Percentiles rank a stretch among this genome's conserved stretches.
Conservation (phyloP, 2,329 filamentous ascomycete genomes). For the Xylariaceae sp. region DNA sequence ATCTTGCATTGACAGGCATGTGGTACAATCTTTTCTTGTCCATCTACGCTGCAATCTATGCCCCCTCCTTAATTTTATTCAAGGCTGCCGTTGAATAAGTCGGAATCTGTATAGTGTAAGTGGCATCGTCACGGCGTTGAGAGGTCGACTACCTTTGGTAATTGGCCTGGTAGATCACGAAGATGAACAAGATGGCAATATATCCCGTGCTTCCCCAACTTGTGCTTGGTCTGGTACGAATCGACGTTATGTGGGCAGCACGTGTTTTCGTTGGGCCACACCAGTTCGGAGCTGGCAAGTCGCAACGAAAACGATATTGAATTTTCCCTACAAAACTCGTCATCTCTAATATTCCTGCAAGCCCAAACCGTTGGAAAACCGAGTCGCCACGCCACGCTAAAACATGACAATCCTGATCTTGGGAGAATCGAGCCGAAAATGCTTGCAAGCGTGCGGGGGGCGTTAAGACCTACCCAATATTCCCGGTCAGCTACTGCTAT, state of each 20-base stretch:
- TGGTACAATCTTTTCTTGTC: background rate
- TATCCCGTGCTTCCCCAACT: slow-evolving; percentile 17
- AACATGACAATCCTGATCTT: slow-evolving; percentile 2
- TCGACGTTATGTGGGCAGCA: slow-evolving; percentile 7
- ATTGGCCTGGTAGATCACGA: slow-evolving; percentile 14
- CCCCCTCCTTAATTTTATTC: slow-evolving; percentile 1
- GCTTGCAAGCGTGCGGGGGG: background rate
- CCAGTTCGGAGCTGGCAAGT: slow-evolving; percentile 13
- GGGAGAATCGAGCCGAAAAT: background rate
- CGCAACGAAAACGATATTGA: slow-evolving; percentile 13
- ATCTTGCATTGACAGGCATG: slow-evolving; percentile 1
- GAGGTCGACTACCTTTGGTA: slow-evolving; percentile 1
- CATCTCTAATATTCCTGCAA: slow-evolving; percentile 13
- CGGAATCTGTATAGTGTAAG: slow-evolving; percentile 9
- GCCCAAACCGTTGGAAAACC: slow-evolving; percentile 23
- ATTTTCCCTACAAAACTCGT: slow-evolving; percentile 18
- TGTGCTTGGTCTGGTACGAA: slow-evolving; percentile 12
- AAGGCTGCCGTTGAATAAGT: slow-evolving; percentile 2
- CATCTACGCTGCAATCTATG: background rate
- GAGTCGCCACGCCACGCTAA: slow-evolving; percentile 11
- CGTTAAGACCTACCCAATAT: background rate
- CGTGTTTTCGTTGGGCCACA: slow-evolving; percentile 18
- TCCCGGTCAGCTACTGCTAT: background rate
- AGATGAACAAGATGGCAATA: slow-evolving; percentile 2
- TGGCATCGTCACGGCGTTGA: slow-evolving; percentile 3